A percentile compares a stretch with the other conserved stretches of the same genome.
Evolutionary conservation across 1,284 basidiomycete species (phyloP).

Genomic region (Cutaneotrichosporon daszewskae): DNA sequence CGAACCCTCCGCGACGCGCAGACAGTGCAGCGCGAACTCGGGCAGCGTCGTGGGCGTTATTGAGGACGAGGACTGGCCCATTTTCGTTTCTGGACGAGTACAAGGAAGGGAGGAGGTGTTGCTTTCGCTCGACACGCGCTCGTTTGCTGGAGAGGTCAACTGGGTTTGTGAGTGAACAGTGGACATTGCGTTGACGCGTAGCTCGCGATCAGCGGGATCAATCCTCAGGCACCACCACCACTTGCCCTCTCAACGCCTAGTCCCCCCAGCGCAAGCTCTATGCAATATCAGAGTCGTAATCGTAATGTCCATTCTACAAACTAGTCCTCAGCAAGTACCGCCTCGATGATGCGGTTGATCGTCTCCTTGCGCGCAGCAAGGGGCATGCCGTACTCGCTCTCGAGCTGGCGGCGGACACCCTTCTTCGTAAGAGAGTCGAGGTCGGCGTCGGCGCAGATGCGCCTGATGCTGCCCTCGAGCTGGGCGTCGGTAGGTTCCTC

Average conservation of each 20-base stretch:
- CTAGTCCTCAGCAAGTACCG: conserved; percentile 37
- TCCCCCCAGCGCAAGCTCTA: too few species aligned
- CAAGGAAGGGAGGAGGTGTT: too few species aligned
- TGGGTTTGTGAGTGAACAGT: too few species aligned
- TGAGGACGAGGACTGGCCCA: conserved; percentile 42
- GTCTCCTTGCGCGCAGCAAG: conserved; percentile 45
- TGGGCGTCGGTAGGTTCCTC: conserved; percentile 59
- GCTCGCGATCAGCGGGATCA: too few species aligned
- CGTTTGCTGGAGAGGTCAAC: too few species aligned
- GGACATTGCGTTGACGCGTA: too few species aligned
- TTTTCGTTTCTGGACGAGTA: too few species aligned
- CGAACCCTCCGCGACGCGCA: conserved; percentile 79
- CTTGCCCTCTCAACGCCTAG: too few species aligned
- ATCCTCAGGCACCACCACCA: too few species aligned
- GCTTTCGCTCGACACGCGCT: too few species aligned
- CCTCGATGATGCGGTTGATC: conserved; percentile 49
- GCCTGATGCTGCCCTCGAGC: conserved; percentile 64
- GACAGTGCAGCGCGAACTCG: conserved; percentile 67
- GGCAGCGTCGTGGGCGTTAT: conserved; percentile 39
- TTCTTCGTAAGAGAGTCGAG: conserved; percentile 85
- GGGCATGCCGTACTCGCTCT: conserved; percentile 62
- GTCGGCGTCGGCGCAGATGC: conserved; percentile 68
- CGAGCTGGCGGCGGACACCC: conserved; percentile 71
- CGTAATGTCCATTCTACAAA: not conserved
- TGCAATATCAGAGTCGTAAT: not conserved